Base-by-base conservation (phyloP, 148 eudicot species). In the Vaccinium corymbosum region DNA sequence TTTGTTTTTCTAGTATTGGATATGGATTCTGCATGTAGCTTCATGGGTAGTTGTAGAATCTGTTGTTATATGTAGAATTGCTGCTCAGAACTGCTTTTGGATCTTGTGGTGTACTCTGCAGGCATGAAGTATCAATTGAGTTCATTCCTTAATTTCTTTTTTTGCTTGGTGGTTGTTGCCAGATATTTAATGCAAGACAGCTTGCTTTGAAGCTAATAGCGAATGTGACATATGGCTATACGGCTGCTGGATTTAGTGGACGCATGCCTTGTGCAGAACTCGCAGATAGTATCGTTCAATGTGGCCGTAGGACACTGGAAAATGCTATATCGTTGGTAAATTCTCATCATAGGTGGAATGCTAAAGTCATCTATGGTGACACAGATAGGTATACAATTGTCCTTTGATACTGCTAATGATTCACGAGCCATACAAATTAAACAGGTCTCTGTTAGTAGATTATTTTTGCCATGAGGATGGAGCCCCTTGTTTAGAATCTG, bases 241-340 rank as follows among this genome's bases (percentile, higher is more conserved):
- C 98, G 80, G 99, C 99, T 87, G 99, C 98, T 84, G 99, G 98
- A 84, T 97, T 92, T 87, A 94, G 99, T 85, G 99, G 99, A 76
- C 98, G 98, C 78, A 97, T 97, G 99, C 99, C 99, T 78, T 97
- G 98, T 89, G 98, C 99, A 88, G 99, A 94, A 88, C 90, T 97
- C 73, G 99, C 98, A 14, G 99, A 97, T 88, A 97, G 98, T 86
- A 97, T 97, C 71, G 99, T 97, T 80, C 99, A 97, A 87, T 97
- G 99, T 89, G 99, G 95, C 85, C 97, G 98, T 78, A 93, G 94
- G 89, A 97, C 99, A 73, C 89, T 96, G 83, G 99, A 96, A 87
- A 91, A 86, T 84, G 98, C 99, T 78, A 94, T 96, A 81, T 91
- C 93, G 82, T 85, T 87, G 89, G 98, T 97, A 59, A 91, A 93